Conservation (phyloP, 768 basidiomycete species). For the Royoungia palumana region DNA sequence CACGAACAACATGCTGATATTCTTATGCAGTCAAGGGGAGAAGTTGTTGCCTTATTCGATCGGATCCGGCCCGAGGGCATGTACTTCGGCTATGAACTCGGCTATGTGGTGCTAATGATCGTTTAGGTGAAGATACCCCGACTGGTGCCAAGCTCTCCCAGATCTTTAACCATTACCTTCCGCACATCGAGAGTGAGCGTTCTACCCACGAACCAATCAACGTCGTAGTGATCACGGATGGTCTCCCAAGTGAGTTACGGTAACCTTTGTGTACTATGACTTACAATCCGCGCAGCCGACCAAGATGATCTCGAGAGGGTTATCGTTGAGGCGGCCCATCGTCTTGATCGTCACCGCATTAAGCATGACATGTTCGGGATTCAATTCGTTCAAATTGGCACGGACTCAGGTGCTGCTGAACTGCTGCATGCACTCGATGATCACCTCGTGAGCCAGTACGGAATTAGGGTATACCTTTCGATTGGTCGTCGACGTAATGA, state of each 20-base stretch:
- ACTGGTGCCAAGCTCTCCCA: slow-evolving; percentile 37
- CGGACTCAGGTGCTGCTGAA: slow-evolving; percentile 35
- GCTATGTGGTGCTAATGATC: not conserved
- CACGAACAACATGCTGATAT: too few relatives aligned
- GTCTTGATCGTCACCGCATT: slow-evolving; percentile 37
- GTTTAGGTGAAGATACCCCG: slow-evolving; percentile 34
- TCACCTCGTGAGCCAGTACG: slow-evolving; percentile 31
- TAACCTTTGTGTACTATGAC: not conserved
- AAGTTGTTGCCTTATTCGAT: slow-evolving; percentile 26
- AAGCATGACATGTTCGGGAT: slow-evolving; percentile 41
- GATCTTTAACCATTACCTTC: slow-evolving; percentile 37
- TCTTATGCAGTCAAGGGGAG: slow-evolving; percentile 18
- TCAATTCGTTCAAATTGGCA: slow-evolving; percentile 47
- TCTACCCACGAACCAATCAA: slow-evolving; percentile 35
- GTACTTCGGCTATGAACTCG: not conserved
- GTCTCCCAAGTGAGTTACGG: slow-evolving; percentile 36
- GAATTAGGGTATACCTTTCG: slow-evolving; percentile 25
- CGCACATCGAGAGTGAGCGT: slow-evolving; percentile 25
- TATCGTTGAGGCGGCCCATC: slow-evolving; percentile 36
- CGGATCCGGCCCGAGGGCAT: slow-evolving; percentile 22
- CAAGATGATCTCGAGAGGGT: slow-evolving; percentile 24
- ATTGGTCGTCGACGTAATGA: not conserved
- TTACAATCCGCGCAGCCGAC: slow-evolving; percentile 22
- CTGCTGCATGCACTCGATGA: slow-evolving; percentile 41
- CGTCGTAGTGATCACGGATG: slow-evolving; percentile 38